Base-by-base conservation (phyloP, 805 yeast species). In the Kodamaea laetipori region DNA sequence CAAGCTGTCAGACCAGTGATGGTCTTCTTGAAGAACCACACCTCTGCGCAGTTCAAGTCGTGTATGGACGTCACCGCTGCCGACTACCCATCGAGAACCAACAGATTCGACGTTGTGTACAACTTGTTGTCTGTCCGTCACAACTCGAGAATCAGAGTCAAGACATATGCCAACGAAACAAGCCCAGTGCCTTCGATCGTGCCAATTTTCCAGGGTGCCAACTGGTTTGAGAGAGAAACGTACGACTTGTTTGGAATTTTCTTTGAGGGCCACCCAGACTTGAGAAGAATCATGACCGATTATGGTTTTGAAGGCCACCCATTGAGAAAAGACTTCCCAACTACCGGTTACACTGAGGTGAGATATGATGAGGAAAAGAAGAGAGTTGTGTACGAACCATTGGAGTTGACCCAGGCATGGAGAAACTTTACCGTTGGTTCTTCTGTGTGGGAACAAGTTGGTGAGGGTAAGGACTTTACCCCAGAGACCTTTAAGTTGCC, bases 281-380 rank as follows among this genome's bases (percentile, higher is more conserved):
- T 87, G 60, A 81, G 96, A 70, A 77, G 96, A 69, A 86, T 87
- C 64, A 78, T 87, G 81, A 87, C 96, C 44, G 96, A 87, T 67
- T 87, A 87, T 65, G 96, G 96, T 16, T 87, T 88, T 56, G 95
- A 86, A 67, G 96, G 96, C 42, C 94, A 87, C 62, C 96, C 96
- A 10, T 76, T 87, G 61, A 80, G 95, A 67, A 88, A 88, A 66
- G 96, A 88, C 67, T 88, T 88, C 84, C 96, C 96, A 55, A 82
- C 92, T 33, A 85, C 94, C 31, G 96, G 96, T 44, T 88, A 86
- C 70, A 86, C 94, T 37, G 96, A 88, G 71, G 88, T 87, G 31
- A 79, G 90, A 61, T 88, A 86, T 68, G 96, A 88, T 66, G 89
- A 87, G 63, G 95, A 88, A 67, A 88, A 88, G 77, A 82, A 87